phyloP scores from a whole-genome alignment of 208 protist species.

The Trypanosoma melophagium region DNA sequence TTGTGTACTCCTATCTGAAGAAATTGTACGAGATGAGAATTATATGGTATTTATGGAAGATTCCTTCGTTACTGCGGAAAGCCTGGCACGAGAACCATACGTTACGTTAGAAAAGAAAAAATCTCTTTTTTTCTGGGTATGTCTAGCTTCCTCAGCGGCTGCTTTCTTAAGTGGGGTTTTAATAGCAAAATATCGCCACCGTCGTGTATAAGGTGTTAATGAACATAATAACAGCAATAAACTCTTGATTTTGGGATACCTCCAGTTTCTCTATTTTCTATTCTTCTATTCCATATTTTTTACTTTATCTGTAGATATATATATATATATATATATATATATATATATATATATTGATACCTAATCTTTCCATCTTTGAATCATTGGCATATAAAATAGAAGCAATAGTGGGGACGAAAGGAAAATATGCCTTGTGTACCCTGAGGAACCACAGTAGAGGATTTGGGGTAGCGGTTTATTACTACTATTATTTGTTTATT shows the following conservation, averaged over 20 bases:
- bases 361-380: too few species aligned
- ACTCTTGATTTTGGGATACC: not conserved
- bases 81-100: not conserved
- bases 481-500: too few species aligned
- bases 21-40: slow-evolving; percentile 11
- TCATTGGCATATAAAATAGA: too few species aligned
- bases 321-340: not conserved
- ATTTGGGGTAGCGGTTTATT: too few species aligned
- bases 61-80: slow-evolving; percentile 5
- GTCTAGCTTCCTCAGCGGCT: not conserved
- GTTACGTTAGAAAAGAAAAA: not conserved
- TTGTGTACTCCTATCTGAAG: slow-evolving; percentile 16
- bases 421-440: not conserved
- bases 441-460: too few species aligned
- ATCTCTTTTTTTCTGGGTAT: slow-evolving; percentile 6
- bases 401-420: not conserved
- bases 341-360: too few species aligned
- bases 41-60: slow-evolving; percentile 22
- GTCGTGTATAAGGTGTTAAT: not conserved
- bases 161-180: slow-evolving; percentile 2
- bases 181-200: not conserved
- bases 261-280: too few species aligned
- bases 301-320: not conserved
- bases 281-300: not conserved
- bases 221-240: not conserved